Percentiles rank a stretch among this genome's conserved stretches.
phyloP scores from a whole-genome alignment of 2,329 filamentous ascomycete species.

The Exutisphaerella laricina region DNA sequence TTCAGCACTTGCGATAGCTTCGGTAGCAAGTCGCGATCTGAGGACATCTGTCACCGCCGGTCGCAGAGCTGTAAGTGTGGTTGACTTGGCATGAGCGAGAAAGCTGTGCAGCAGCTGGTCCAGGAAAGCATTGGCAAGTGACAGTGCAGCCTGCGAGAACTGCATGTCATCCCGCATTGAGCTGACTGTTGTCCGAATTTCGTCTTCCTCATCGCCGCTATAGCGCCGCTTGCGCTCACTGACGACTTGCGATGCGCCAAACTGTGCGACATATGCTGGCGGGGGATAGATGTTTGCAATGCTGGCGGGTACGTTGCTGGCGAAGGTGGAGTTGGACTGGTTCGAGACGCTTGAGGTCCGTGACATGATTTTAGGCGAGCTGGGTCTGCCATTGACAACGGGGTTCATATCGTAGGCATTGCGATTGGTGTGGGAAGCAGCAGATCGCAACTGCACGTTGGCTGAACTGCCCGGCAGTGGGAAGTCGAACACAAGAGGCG shows the following conservation, averaged over 20 bases:
- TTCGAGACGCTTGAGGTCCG: conserved; percentile 16
- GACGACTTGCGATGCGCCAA: conserved; percentile 85
- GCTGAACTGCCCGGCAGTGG: background rate
- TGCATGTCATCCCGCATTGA: conserved; percentile 59
- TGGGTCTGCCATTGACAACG: background rate
- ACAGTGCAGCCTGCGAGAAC: conserved; percentile 67
- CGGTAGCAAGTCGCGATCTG: conserved; percentile 80
- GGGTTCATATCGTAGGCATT: conserved; percentile 13
- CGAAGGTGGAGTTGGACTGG: conserved; percentile 15
- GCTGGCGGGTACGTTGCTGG: conserved; percentile 12
- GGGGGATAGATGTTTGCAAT: conserved; percentile 56
- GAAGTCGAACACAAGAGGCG: conserved; percentile 2
- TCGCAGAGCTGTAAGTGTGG: conserved; percentile 66
- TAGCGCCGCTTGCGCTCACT: conserved; percentile 71
- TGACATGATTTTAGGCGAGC: conserved; percentile 15
- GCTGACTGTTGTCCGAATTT: conserved; percentile 50
- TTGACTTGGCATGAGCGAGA: conserved; percentile 72
- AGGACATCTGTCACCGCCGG: conserved; percentile 81
- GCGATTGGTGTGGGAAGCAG: background rate
- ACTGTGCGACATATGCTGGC: conserved; percentile 79
- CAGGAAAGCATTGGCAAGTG: conserved; percentile 82
- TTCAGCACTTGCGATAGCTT: conserved; percentile 75
- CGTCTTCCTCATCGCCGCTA: conserved; percentile 52
- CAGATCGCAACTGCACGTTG: background rate
- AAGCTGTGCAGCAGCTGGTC: conserved; percentile 92